A percentile compares a stretch with the other conserved stretches of the same genome.
Conservation (phyloP, 2,329 filamentous ascomycete species). For the Fusarium pseudograminearum region DNA sequence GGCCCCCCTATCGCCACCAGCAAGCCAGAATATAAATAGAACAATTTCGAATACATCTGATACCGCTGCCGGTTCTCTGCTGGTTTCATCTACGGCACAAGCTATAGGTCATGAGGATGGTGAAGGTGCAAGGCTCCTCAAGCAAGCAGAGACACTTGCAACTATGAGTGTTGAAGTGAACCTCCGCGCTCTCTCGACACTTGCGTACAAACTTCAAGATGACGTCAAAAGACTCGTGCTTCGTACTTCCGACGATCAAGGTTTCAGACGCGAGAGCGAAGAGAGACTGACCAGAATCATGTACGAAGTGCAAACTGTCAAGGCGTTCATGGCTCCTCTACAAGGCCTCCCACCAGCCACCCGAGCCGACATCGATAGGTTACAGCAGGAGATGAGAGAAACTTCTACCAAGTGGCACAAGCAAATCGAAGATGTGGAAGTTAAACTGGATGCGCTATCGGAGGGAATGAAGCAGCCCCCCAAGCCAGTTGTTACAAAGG, state of each 20-base stretch:
- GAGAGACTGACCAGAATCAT: slow-evolving; percentile 47
- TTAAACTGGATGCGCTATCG: slow-evolving; percentile 39
- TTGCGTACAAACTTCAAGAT: slow-evolving; percentile 49
- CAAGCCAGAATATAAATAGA: slow-evolving; percentile 10
- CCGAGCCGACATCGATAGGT: slow-evolving; percentile 32
- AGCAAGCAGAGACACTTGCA: slow-evolving; percentile 52
- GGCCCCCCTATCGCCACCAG: slow-evolving; percentile 6
- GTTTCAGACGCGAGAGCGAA: slow-evolving; percentile 49
- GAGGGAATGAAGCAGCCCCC: slow-evolving; percentile 43
- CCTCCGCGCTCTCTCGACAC: slow-evolving; percentile 47
- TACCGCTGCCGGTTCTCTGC: neutral
- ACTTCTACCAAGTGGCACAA: slow-evolving; percentile 32
- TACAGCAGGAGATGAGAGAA: slow-evolving; percentile 37
- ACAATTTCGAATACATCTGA: neutral
- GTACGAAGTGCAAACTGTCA: slow-evolving; percentile 51
- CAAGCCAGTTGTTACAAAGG: slow-evolving; percentile 36
- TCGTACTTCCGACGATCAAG: slow-evolving; percentile 46
- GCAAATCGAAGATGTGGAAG: slow-evolving; percentile 45
- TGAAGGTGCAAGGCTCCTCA: slow-evolving; percentile 30
- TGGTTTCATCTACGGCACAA: neutral
- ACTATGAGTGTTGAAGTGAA: slow-evolving; percentile 55
- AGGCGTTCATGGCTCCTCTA: slow-evolving; percentile 40
- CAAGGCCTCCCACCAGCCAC: slow-evolving; percentile 23
- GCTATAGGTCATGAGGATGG: neutral
- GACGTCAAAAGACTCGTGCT: slow-evolving; percentile 48